Percentiles rank a stretch among this genome's conserved stretches.
phyloP scores from a whole-genome alignment of 768 basidiomycete genomes.

The Hypholoma fasciculare region DNA sequence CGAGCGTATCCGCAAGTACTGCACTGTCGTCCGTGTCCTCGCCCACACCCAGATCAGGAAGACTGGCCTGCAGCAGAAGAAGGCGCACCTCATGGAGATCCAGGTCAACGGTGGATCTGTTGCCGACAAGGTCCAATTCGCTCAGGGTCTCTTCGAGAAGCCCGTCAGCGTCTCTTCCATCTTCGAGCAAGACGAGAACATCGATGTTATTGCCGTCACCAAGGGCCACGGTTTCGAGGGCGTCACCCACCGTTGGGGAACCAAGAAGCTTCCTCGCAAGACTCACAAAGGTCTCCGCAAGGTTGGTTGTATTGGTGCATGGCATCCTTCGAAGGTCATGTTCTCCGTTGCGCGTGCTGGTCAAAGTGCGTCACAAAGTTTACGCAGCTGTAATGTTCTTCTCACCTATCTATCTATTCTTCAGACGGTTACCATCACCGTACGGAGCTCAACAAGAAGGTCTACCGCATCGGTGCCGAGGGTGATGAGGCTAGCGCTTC shows the following conservation, averaged over 20 bases:
- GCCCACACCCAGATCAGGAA: conserved; percentile 99
- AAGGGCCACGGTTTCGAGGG: conserved; percentile 99
- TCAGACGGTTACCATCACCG: conserved; percentile 94
- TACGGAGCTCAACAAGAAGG: conserved; percentile 98
- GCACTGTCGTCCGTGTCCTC: conserved; percentile 98
- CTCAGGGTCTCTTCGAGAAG: conserved; percentile 95
- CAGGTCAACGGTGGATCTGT: conserved; percentile 97
- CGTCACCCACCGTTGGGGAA: conserved; percentile 99
- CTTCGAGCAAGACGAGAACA: conserved; percentile 96
- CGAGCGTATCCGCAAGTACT: conserved; percentile 99
- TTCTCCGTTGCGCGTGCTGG: conserved; percentile 99
- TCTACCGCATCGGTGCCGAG: conserved; percentile 91
- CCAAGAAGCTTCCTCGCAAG: conserved; percentile 97
- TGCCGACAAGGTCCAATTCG: conserved; percentile 97
- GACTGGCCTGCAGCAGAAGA: conserved; percentile 98
- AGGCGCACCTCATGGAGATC: conserved; percentile 99
- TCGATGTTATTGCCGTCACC: conserved; percentile 97
- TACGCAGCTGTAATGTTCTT: not conserved
- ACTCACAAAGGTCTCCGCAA: conserved; percentile 99
- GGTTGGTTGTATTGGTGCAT: conserved; percentile 98
- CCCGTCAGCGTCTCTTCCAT: conserved; percentile 80
- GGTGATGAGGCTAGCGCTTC: conserved; percentile 81
- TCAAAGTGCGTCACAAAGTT: conserved; percentile 75
- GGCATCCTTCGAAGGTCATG: conserved; percentile 99
- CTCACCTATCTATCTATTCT: conserved; percentile 2